Evolutionary conservation across 2,329 filamentous ascomycete genomes (phyloP).

Genomic region (Verticillium albo-atrum): DNA sequence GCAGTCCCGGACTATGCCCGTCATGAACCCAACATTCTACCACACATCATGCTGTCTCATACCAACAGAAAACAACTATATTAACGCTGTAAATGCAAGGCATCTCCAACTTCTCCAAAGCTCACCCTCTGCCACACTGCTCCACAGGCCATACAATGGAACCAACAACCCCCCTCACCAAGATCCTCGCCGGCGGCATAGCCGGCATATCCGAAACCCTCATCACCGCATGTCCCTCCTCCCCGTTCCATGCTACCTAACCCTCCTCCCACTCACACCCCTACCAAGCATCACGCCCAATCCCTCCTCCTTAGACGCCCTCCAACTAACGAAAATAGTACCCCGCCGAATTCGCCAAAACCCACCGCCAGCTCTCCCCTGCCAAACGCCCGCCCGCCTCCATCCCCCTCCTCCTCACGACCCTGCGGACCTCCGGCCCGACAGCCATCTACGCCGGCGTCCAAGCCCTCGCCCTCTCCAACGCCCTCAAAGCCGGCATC

Average conservation of each 20-base stretch:
- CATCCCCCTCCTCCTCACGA: slow-evolving; percentile 1
- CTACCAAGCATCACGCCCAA: too few species aligned
- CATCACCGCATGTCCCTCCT: slow-evolving; percentile 1
- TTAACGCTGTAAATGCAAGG: background rate
- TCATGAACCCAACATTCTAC: too few species aligned
- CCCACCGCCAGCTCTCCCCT: background rate
- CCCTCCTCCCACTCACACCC: too few species aligned
- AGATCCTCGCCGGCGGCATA: slow-evolving; percentile 6
- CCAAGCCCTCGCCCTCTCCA: background rate
- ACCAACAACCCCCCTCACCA: slow-evolving; percentile 2
- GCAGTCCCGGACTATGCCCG: too few species aligned
- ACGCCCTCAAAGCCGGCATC: slow-evolving; percentile 1
- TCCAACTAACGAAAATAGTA: background rate
- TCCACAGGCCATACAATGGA: background rate
- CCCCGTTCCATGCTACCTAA: background rate
- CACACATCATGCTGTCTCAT: background rate
- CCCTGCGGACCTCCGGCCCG: background rate
- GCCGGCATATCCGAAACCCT: slow-evolving; percentile 8
- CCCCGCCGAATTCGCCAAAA: slow-evolving; percentile 4
- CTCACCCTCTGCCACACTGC: background rate
- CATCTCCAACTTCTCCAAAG: background rate
- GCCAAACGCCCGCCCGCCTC: background rate
- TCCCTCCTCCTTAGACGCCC: too few species aligned
- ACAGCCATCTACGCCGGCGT: slow-evolving; percentile 1
- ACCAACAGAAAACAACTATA: background rate